phyloP scores from a whole-genome alignment of 352 stramenopile species.

The Phytophthora tentaculata region DNA sequence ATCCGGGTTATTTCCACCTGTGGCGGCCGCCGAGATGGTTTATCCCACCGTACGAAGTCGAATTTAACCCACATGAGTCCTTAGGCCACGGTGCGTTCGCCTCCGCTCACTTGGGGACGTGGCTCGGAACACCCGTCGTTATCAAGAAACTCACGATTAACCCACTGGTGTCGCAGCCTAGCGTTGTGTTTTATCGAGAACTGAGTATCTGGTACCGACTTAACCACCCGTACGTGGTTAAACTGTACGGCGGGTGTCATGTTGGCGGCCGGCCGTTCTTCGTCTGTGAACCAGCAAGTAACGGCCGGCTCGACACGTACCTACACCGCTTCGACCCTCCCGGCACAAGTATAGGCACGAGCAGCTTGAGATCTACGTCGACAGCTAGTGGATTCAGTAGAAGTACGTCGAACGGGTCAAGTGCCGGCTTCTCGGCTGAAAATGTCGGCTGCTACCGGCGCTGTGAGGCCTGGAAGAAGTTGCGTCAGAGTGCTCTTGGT shows the following conservation, averaged over 20 bases:
- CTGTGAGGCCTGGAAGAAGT: slow-evolving; percentile 35
- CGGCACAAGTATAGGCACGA: slow-evolving; percentile 4
- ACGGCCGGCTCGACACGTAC: slow-evolving; percentile 34
- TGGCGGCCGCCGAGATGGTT: slow-evolving; percentile 41
- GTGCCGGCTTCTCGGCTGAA: slow-evolving; percentile 14
- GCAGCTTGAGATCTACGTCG: slow-evolving; percentile 13
- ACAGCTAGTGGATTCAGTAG: slow-evolving; percentile 23
- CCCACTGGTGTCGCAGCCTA: slow-evolving; percentile 12
- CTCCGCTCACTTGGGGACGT: slow-evolving; percentile 39
- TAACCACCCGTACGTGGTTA: slow-evolving; percentile 41
- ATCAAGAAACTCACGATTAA: slow-evolving; percentile 39
- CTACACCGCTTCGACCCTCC: slow-evolving; percentile 23
- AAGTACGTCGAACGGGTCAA: slow-evolving; percentile 27
- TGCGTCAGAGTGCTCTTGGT: slow-evolving; percentile 34
- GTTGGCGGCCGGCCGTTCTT: slow-evolving; percentile 46
- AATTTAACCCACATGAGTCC: slow-evolving; percentile 34
- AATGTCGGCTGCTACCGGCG: slow-evolving; percentile 14
- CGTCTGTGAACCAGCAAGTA: slow-evolving; percentile 38
- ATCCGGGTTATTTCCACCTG: slow-evolving; percentile 9
- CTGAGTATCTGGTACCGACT: slow-evolving; percentile 42
- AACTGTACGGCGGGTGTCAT: slow-evolving; percentile 43
- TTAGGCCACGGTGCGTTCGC: slow-evolving; percentile 39
- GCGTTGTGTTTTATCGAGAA: slow-evolving; percentile 37
- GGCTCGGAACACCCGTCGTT: slow-evolving; percentile 40
- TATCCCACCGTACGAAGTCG: slow-evolving; percentile 43